Percentiles rank a stretch among this genome's conserved stretches.
phyloP scores from a whole-genome alignment of 768 basidiomycete genomes.

The Arthromyces matolae region DNA sequence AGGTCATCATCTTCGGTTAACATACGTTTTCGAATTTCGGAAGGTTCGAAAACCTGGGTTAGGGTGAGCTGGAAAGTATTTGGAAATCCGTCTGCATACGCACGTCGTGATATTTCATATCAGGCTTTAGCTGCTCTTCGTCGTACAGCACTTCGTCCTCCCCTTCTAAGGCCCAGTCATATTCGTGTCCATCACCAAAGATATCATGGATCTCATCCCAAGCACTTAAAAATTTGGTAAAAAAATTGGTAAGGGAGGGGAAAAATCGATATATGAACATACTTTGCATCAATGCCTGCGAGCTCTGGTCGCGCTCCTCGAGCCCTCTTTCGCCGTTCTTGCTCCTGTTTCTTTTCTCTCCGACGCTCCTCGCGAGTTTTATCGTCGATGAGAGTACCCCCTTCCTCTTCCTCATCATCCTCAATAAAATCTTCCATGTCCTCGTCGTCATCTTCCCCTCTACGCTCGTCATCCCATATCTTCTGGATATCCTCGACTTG shows the following conservation, averaged over 20 bases:
- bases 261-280: slow-evolving; percentile 30
- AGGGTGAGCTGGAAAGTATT: neutral
- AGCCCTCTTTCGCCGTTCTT: slow-evolving; percentile 65
- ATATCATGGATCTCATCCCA: slow-evolving; percentile 97
- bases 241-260: slow-evolving; percentile 1
- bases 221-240: slow-evolving; percentile 46
- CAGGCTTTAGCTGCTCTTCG: slow-evolving; percentile 52
- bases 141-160: slow-evolving; percentile 61
- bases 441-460: slow-evolving; percentile 66
- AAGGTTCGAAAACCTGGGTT: slow-evolving; percentile 90
- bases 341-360: slow-evolving; percentile 61
- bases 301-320: slow-evolving; percentile 63
- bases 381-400: slow-evolving; percentile 65
- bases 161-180: slow-evolving; percentile 88
- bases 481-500: slow-evolving; percentile 62
- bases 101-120: slow-evolving; percentile 86
- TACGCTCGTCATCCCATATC: slow-evolving; percentile 83
- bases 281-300: slow-evolving; percentile 82
- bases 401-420: slow-evolving; percentile 77
- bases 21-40: slow-evolving; percentile 86
- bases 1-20: slow-evolving; percentile 92
- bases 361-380: slow-evolving; percentile 73
- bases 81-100: slow-evolving; percentile 14
- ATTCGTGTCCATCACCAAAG: slow-evolving; percentile 95
- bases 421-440: slow-evolving; percentile 81